Evolutionary conservation across 345 rosid genomes (phyloP), one percentile per base, ranked within the genome.

Genomic region (Brassica carinata): DNA sequence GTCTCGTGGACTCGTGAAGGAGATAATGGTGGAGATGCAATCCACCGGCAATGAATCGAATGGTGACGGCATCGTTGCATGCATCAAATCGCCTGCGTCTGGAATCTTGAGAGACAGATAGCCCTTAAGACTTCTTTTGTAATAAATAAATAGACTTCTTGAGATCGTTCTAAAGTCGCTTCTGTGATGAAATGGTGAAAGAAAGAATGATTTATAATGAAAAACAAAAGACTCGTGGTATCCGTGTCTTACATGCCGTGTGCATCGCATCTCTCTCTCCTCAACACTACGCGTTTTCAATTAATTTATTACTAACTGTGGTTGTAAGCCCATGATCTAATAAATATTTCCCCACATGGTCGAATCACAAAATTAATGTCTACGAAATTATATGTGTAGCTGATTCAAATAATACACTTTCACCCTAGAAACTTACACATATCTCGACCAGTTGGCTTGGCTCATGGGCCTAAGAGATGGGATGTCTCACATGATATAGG

Each of bases 1-100:
- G n/a, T 90, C 92, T 1, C 55, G 67, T 17, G 90, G 92, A 14
- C 69, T 62, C 1, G 92, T 90, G 2, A 81, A 79, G 0, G 89
- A 85, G 10, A 90, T 27, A 10, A 89, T 64, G 55, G 63, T 63
- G 33, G 88, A 86, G 61, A 91, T 69, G 79, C 88, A 85, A 1
- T 77, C 89, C 53, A 83, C 87, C 0, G 94, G 90, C 55, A 86
- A 57, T 2, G 3, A 66, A 34, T 36, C 67, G 51, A 36, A 36
- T 9, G 43, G 43, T 36, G 43, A 36, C 10, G 43, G 43, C 43
- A 36, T 43, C 51, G 51, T 43, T 43, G 14, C 51, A 13, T 43
- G 13, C 1, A 43, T 10, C 51, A 43, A 36, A 36, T 36, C 10
- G 10, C 43, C 10, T 36, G 10, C 43, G 43, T 36, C 10, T 36